These are phyloP conservation scores for Lactarius trivialis DNA, from an alignment of 768 basidiomycete genomes.

Conservation along the genomic window DNA sequence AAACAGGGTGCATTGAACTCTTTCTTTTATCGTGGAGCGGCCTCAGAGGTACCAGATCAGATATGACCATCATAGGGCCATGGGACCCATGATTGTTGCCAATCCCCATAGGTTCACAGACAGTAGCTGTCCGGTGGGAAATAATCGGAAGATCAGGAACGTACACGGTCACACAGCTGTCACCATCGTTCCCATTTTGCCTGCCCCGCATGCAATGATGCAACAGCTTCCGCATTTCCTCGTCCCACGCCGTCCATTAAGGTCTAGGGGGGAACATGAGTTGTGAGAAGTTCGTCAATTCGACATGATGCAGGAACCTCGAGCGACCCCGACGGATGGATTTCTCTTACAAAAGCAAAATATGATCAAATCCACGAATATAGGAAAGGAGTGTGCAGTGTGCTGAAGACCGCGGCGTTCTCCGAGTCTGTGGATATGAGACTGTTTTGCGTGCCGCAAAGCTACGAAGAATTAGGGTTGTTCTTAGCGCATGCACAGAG, in stretches of 20 bases:
- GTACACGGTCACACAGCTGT: no score
- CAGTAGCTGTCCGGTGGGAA: no score
- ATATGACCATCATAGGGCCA: no score
- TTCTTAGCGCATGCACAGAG: not conserved
- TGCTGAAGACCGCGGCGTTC: constrained; percentile 11
- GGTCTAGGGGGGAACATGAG: constrained; percentile 18
- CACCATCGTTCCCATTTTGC: no score
- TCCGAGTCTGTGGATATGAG: constrained; percentile 18
- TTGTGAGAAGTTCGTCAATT: constrained; percentile 1
- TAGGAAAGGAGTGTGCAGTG: constrained; percentile 18
- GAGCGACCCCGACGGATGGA: constrained; percentile 8
- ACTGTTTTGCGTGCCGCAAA: constrained; percentile 12
- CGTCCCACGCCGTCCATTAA: constrained; percentile 8
- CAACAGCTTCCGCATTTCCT: constrained; percentile 2
- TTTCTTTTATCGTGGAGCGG: no score
- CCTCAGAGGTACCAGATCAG: no score
- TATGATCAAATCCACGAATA: constrained; percentile 12
- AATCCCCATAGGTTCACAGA: no score
- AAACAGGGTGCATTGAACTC: not conserved
- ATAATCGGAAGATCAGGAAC: no score
- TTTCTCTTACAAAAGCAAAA: constrained; percentile 16
- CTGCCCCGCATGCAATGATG: not conserved
- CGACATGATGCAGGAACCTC: constrained; percentile 8
- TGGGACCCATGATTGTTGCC: no score
- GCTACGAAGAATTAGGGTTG: constrained; percentile 1